These are phyloP conservation scores for Fistulifera solaris DNA, from an alignment of 108 stramenopile species.

Conservation along the genomic window DNA sequence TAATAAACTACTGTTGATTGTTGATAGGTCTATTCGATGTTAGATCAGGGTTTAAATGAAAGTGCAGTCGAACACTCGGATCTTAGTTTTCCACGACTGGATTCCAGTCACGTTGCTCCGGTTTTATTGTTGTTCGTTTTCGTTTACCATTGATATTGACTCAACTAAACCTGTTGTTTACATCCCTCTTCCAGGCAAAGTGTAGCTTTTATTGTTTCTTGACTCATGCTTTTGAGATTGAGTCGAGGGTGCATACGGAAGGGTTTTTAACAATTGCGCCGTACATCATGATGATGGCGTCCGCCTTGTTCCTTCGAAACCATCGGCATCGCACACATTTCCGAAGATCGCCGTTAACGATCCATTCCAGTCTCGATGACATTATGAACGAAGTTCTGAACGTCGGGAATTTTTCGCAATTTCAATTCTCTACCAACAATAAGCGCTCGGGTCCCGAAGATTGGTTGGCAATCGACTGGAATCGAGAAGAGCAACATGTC, in stretches of 20 bases:
- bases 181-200: too few relatives aligned
- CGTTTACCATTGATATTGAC: too few relatives aligned
- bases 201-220: too few relatives aligned
- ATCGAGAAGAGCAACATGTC: background rate
- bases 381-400: constrained; percentile 1
- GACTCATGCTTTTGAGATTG: background rate
- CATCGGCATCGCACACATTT: background rate
- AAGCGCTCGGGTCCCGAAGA: background rate
- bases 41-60: too few relatives aligned
- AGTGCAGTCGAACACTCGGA: too few relatives aligned
- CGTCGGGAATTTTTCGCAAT: background rate
- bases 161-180: too few relatives aligned
- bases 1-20: too few relatives aligned
- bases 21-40: too few relatives aligned
- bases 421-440: background rate
- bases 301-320: background rate
- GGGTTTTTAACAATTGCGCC: background rate
- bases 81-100: too few relatives aligned
- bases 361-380: constrained; percentile 1
- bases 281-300: constrained; percentile 3
- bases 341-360: background rate
- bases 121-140: too few relatives aligned
- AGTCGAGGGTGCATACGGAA: background rate
- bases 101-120: too few relatives aligned
- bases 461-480: constrained; percentile 1